Evolutionary conservation across 2,329 filamentous ascomycete genomes (phyloP).

Genomic region (Grosmannia clavigera): DNA sequence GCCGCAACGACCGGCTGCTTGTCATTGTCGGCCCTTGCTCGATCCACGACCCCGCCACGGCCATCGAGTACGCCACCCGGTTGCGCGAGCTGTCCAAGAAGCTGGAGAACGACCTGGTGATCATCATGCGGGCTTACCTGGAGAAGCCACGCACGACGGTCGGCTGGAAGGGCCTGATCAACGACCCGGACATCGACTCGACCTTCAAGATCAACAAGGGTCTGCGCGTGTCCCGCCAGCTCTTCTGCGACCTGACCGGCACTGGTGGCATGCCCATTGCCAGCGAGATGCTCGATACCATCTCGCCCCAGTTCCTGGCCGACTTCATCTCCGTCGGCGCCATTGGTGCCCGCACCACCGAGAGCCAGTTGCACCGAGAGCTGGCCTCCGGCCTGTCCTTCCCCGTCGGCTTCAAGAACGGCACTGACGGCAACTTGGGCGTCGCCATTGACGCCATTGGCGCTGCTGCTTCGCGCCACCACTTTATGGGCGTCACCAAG

Average conservation of each 20-base stretch:
- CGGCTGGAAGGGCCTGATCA: slow-evolving; percentile 98
- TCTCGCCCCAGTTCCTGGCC: slow-evolving; percentile 93
- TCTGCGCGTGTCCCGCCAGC: slow-evolving; percentile 76
- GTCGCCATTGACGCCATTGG: slow-evolving; percentile 96
- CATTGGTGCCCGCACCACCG: slow-evolving; percentile 90
- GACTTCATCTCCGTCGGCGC: slow-evolving; percentile 92
- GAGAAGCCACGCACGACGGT: slow-evolving; percentile 98
- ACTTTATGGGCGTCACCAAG: slow-evolving; percentile 98
- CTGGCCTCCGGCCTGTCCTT: slow-evolving; percentile 90
- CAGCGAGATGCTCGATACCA: slow-evolving; percentile 96
- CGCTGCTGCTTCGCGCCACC: slow-evolving; percentile 70
- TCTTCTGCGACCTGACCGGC: slow-evolving; percentile 82
- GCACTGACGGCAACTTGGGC: slow-evolving; percentile 80
- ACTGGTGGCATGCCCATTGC: slow-evolving; percentile 91
- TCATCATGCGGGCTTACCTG: slow-evolving; percentile 97
- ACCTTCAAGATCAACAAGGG: slow-evolving; percentile 99
- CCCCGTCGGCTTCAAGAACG: slow-evolving; percentile 99
- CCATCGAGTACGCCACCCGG: slow-evolving; percentile 75
- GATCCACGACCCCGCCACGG: slow-evolving; percentile 83
- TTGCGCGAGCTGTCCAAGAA: slow-evolving; percentile 67
- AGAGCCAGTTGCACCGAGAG: slow-evolving; percentile 93
- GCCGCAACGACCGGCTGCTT: slow-evolving; percentile 72
- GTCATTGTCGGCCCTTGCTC: slow-evolving; percentile 95
- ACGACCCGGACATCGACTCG: slow-evolving; percentile 95
- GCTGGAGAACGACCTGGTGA: slow-evolving; percentile 70